phyloP scores from a whole-genome alignment of 164 flowering plant species.

The Tinospora cordifolia region DNA sequence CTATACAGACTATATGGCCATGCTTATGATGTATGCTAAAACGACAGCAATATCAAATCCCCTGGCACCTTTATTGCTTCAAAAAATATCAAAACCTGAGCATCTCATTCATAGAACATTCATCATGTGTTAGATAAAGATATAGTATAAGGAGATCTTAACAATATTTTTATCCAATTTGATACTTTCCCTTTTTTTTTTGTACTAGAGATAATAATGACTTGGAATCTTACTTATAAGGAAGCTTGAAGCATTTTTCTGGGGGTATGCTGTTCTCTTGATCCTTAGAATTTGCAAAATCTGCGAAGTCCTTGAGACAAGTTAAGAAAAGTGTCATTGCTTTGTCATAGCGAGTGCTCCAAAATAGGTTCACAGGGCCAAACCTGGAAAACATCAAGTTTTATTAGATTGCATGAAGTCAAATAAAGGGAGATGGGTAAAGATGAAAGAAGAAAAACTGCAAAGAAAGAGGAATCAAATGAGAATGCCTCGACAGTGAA shows the following conservation, averaged over 20 bases:
- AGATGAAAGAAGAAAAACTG: not conserved
- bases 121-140: too few species aligned
- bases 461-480: not conserved
- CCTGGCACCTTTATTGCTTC: not conserved
- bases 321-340: slow-evolving; percentile 90
- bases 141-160: not conserved
- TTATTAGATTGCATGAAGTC: not conserved
- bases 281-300: slow-evolving; percentile 78
- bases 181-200: not conserved
- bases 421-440: not conserved
- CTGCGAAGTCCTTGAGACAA: slow-evolving; percentile 89
- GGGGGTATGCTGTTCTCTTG: slow-evolving; percentile 79
- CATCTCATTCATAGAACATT: not conserved
- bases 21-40: too few species aligned
- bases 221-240: slow-evolving; percentile 65
- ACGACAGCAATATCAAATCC: not conserved
- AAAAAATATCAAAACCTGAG: not conserved
- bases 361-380: slow-evolving; percentile 96
- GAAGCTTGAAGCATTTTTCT: slow-evolving; percentile 83
- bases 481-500: not conserved
- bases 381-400: slow-evolving; percentile 40
- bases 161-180: not conserved
- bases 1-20: not conserved
- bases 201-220: not conserved
- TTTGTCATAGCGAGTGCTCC: slow-evolving; percentile 98